Evolutionary conservation across 768 basidiomycete species (phyloP).

Genomic region (Tulasnella sp.): DNA sequence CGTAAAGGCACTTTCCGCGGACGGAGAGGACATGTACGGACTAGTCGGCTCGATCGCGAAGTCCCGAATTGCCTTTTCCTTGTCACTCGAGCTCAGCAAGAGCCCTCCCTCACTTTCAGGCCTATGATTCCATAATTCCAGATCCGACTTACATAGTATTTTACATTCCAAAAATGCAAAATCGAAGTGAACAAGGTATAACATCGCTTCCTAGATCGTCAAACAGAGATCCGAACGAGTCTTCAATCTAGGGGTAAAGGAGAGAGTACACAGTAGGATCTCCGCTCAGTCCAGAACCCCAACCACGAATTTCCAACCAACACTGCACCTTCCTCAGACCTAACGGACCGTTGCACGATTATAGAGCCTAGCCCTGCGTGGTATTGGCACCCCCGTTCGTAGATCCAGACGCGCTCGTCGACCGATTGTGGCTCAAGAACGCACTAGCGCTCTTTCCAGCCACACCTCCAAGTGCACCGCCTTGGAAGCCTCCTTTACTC

Average conservation of each 20-base stretch:
- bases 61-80: neutral
- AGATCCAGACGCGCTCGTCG: slow-evolving; percentile 7
- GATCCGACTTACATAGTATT: neutral
- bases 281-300: neutral
- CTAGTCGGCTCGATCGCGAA: neutral
- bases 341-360: neutral
- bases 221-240: neutral
- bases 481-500: neutral
- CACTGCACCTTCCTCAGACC: neutral
- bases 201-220: neutral
- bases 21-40: neutral
- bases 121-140: neutral
- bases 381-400: neutral
- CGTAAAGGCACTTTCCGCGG: neutral
- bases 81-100: neutral
- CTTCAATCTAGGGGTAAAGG: neutral
- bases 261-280: neutral
- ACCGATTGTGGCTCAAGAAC: neutral
- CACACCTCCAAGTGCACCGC: neutral
- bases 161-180: neutral
- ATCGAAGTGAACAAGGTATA: neutral
- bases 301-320: neutral
- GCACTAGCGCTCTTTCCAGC: slow-evolving; percentile 1
- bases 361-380: neutral
- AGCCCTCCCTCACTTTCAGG: neutral